These are phyloP conservation scores for Starmerella stellata DNA, from an alignment of 805 yeast species.

Conservation along the genomic window DNA sequence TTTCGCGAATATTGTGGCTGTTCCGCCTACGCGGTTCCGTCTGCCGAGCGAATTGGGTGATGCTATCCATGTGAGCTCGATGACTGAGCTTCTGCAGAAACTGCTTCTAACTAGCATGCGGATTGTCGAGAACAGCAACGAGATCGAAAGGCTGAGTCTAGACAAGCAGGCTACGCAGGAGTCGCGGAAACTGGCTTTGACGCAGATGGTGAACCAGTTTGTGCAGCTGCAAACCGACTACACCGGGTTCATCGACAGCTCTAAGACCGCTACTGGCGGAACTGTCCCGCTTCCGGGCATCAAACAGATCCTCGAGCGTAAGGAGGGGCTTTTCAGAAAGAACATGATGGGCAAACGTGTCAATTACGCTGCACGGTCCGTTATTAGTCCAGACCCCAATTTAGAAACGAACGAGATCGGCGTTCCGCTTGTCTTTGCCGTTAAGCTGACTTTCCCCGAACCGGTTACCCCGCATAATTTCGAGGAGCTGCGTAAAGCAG, in stretches of 20 bases:
- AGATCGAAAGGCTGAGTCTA: constrained; percentile 43
- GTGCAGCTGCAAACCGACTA: constrained; percentile 91
- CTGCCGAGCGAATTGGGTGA: constrained; percentile 95
- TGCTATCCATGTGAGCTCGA: constrained; percentile 84
- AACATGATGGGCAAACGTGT: constrained; percentile 99
- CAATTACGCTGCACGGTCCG: constrained; percentile 96
- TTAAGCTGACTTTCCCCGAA: constrained; percentile 89
- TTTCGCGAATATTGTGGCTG: constrained; percentile 72
- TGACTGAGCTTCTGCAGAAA: constrained; percentile 70
- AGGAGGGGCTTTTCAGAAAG: constrained; percentile 68
- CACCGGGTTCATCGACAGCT: constrained; percentile 78
- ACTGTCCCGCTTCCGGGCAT: constrained; percentile 80
- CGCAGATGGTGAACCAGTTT: constrained; percentile 85
- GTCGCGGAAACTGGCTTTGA: constrained; percentile 63
- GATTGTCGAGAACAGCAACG: constrained; percentile 80
- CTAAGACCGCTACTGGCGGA: constrained; percentile 67
- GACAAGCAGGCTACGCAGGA: constrained; percentile 36
- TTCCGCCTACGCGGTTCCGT: constrained; percentile 93
- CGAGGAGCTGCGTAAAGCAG: constrained; percentile 80
- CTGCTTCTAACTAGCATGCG: constrained; percentile 61
- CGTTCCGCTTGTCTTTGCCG: constrained; percentile 96
- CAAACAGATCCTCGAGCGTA: constrained; percentile 93
- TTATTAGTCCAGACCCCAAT: constrained; percentile 97
- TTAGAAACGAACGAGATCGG: constrained; percentile 96
- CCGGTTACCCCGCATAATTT: constrained; percentile 89